These are phyloP conservation scores for Neofusicoccum sp. DNA, from an alignment of 2,329 filamentous ascomycete species.

Conservation along the genomic window DNA sequence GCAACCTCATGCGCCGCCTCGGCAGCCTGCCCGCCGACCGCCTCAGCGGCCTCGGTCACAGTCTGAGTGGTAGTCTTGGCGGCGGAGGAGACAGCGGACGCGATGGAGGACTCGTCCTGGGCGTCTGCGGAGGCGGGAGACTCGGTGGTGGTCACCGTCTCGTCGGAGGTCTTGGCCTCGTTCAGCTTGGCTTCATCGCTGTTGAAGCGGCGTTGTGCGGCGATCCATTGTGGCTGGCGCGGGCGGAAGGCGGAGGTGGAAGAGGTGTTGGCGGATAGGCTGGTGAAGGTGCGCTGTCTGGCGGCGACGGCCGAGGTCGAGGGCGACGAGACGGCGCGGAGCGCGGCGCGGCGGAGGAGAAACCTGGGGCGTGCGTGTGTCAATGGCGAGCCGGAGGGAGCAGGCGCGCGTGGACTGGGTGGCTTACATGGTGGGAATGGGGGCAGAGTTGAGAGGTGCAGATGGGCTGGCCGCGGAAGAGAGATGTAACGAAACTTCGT, in stretches of 20 bases:
- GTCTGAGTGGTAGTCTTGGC: constrained; percentile 24
- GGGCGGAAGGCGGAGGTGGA: constrained; percentile 31
- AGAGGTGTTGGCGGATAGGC: constrained; percentile 22
- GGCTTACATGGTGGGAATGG: neutral
- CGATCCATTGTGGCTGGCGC: constrained; percentile 35
- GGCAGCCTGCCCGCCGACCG: constrained; percentile 7
- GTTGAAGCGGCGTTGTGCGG: constrained; percentile 47
- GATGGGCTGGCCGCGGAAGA: neutral
- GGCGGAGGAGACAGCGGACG: constrained; percentile 24
- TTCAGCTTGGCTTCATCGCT: constrained; percentile 41
- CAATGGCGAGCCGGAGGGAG: neutral
- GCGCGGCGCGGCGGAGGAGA: constrained; percentile 57
- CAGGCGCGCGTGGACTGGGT: neutral
- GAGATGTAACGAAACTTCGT: neutral
- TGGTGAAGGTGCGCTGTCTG: constrained; percentile 38
- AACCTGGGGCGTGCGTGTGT: constrained; percentile 44
- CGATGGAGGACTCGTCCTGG: constrained; percentile 4
- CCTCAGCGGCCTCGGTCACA: constrained; percentile 24
- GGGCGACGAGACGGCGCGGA: constrained; percentile 50
- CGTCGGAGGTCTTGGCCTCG: constrained; percentile 33
- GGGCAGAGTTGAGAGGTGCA: neutral
- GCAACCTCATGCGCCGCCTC: neutral
- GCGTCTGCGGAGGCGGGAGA: constrained; percentile 22
- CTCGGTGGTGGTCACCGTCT: constrained; percentile 37
- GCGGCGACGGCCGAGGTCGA: constrained; percentile 44